These are phyloP conservation scores for Combretum micranthum DNA, from an alignment of 345 rosid species.

Conservation along the genomic window DNA sequence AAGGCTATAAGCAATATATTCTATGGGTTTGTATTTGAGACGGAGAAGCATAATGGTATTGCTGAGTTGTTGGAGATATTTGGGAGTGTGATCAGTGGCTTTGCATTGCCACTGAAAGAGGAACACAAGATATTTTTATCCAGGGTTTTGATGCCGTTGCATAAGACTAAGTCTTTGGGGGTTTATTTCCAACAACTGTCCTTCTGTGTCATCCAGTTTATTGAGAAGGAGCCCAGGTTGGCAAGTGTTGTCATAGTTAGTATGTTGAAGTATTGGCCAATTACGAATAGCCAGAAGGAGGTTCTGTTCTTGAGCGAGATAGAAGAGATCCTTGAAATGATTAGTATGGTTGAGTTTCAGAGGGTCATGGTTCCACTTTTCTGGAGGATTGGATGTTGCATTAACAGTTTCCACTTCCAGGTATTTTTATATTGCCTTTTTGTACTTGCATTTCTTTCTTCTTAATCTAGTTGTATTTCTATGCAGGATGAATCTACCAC, in stretches of 20 bases:
- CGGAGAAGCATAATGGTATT: slow-evolving; percentile 74
- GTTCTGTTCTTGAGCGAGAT: slow-evolving; percentile 79
- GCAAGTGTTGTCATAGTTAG: slow-evolving; percentile 57
- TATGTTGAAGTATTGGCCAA: slow-evolving; percentile 75
- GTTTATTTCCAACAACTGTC: slow-evolving; percentile 73
- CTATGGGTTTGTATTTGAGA: slow-evolving; percentile 70
- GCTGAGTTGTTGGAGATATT: slow-evolving; percentile 81
- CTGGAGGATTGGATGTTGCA: slow-evolving; percentile 68
- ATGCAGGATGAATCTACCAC: no score
- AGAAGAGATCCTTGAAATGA: slow-evolving; percentile 75
- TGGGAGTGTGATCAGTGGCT: slow-evolving; percentile 79
- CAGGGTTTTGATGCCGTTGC: slow-evolving; percentile 78
- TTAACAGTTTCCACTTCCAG: slow-evolving; percentile 83
- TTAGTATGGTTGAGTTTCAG: slow-evolving; percentile 67
- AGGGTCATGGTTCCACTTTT: slow-evolving; percentile 75
- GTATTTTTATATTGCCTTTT: slow-evolving; percentile 24
- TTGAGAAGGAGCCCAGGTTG: slow-evolving; percentile 80
- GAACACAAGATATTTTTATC: slow-evolving; percentile 85
- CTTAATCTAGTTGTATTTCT: not conserved
- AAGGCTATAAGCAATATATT: slow-evolving; percentile 70
- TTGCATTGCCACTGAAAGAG: slow-evolving; percentile 82
- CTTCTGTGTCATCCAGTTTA: slow-evolving; percentile 66
- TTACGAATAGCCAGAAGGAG: slow-evolving; percentile 85
- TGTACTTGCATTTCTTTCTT: not conserved
- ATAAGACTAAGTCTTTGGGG: slow-evolving; percentile 78